These are phyloP conservation scores for Neofusicoccum ribis DNA, from an alignment of 2,329 filamentous ascomycete species.

Conservation along the genomic window DNA sequence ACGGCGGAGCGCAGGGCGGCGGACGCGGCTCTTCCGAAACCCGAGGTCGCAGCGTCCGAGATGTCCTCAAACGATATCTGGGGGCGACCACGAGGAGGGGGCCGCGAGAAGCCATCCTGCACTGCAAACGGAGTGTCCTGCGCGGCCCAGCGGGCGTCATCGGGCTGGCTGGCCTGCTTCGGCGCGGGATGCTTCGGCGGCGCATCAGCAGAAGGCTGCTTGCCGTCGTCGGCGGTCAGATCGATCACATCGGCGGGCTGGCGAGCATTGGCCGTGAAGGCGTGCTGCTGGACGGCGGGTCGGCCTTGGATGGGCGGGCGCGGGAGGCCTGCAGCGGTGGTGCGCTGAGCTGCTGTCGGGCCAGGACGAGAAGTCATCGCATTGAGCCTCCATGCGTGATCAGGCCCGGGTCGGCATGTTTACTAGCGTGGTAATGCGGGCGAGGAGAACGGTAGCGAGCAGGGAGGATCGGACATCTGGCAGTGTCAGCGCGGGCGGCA, in stretches of 20 bases:
- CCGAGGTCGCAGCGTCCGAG: conserved; percentile 2
- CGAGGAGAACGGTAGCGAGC: conserved; percentile 17
- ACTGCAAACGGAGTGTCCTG: neutral
- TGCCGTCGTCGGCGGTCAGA: conserved; percentile 33
- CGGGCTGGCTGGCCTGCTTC: neutral
- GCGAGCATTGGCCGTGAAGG: conserved; percentile 26
- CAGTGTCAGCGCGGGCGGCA: conserved; percentile 3
- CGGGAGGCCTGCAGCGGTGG: conserved; percentile 34
- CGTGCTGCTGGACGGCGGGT: conserved; percentile 29
- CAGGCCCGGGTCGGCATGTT: conserved; percentile 27
- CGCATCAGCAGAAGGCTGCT: conserved; percentile 27
- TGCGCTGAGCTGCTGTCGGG: conserved; percentile 39
- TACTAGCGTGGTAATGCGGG: neutral
- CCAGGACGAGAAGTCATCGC: conserved; percentile 47
- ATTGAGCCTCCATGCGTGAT: conserved; percentile 42
- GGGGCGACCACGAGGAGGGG: conserved; percentile 35
- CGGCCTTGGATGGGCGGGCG: conserved; percentile 31
- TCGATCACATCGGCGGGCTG: conserved; percentile 36
- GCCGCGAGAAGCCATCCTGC: conserved; percentile 22
- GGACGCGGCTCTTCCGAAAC: conserved; percentile 9
- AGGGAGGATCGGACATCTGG: conserved; percentile 20
- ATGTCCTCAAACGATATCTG: conserved; percentile 36
- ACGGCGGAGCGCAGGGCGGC: neutral
- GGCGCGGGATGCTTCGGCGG: conserved; percentile 18
- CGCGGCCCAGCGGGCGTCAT: conserved; percentile 5